These are phyloP conservation scores for Dichotomocladium elegans DNA, from an alignment of 371 early-diverging fungal species.

Conservation along the genomic window DNA sequence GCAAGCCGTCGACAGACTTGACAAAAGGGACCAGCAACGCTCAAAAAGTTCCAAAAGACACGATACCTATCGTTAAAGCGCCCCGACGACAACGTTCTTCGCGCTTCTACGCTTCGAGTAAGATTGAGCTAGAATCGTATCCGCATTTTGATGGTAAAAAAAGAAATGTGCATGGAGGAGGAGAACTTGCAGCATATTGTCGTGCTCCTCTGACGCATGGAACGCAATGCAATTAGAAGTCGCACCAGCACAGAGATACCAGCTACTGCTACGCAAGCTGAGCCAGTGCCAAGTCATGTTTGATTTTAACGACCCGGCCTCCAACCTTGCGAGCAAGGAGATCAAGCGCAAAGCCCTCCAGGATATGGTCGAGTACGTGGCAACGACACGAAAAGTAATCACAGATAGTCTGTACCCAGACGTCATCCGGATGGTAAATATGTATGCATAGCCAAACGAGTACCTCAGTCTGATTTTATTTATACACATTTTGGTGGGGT, in stretches of 20 bases:
- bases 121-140: conserved; percentile 73
- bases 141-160: conserved; percentile 78
- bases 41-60: conserved; percentile 60
- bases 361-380: conserved; percentile 91
- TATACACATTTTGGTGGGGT: background rate
- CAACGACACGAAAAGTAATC: conserved; percentile 80
- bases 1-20: conserved; percentile 44
- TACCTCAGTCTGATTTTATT: too few relatives aligned
- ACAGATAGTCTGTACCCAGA: conserved; percentile 88
- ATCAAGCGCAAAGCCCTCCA: conserved; percentile 89
- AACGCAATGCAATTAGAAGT: conserved; percentile 78
- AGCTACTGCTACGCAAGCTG: conserved; percentile 84
- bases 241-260: conserved; percentile 65
- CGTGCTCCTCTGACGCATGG: too few relatives aligned
- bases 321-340: conserved; percentile 90
- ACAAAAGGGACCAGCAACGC: too few relatives aligned
- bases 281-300: conserved; percentile 88
- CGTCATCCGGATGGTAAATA: conserved; percentile 86
- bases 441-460: background rate
- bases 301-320: conserved; percentile 89
- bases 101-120: conserved; percentile 72
- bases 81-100: conserved; percentile 87
- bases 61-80: conserved; percentile 73
- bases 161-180: too few relatives aligned
- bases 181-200: too few relatives aligned